Percentiles rank a stretch among this genome's conserved stretches.
Evolutionary conservation across 2,329 filamentous ascomycete genomes (phyloP).

Genomic region (Gyromitra esculenta): DNA sequence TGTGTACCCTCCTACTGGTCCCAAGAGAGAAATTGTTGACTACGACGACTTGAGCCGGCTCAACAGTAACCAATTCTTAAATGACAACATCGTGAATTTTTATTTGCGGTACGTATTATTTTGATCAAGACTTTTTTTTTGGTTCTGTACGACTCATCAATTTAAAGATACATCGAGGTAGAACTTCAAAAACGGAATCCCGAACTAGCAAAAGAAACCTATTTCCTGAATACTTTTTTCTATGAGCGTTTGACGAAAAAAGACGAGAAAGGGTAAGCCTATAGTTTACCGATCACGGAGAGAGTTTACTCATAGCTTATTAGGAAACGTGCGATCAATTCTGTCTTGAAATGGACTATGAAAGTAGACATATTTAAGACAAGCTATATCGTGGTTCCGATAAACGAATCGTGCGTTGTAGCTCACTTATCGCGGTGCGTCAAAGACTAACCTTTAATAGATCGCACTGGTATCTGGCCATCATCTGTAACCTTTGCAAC

Average conservation of each 20-base stretch:
- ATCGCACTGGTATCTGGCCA: conserved; percentile 91
- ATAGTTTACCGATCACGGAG: not conserved
- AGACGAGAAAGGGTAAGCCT: conserved; percentile 47
- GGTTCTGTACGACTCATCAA: conserved; percentile 29
- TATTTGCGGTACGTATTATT: conserved; percentile 70
- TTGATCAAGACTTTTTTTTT: conserved; percentile 55
- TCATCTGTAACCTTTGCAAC: conserved; percentile 86
- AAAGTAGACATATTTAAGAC: conserved; percentile 84
- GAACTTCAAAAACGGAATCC: conserved; percentile 67
- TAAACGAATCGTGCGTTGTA: conserved; percentile 73
- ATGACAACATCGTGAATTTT: conserved; percentile 91
- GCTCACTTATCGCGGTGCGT: conserved; percentile 13
- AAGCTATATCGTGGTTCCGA: conserved; percentile 89
- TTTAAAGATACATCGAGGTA: conserved; percentile 69
- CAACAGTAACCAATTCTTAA: conserved; percentile 85
- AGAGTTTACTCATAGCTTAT: conserved; percentile 33
- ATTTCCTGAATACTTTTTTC: conserved; percentile 94
- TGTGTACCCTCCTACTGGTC: conserved; percentile 61
- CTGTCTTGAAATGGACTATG: conserved; percentile 86
- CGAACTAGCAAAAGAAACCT: conserved; percentile 71
- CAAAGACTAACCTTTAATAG: conserved; percentile 53
- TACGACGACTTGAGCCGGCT: conserved; percentile 78
- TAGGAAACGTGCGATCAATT: conserved; percentile 68
- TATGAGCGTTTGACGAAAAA: conserved; percentile 74
- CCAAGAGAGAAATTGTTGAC: conserved; percentile 72